Evolutionary conservation across 805 yeast genomes (phyloP).

Genomic region (Suhomyces prunicola): DNA sequence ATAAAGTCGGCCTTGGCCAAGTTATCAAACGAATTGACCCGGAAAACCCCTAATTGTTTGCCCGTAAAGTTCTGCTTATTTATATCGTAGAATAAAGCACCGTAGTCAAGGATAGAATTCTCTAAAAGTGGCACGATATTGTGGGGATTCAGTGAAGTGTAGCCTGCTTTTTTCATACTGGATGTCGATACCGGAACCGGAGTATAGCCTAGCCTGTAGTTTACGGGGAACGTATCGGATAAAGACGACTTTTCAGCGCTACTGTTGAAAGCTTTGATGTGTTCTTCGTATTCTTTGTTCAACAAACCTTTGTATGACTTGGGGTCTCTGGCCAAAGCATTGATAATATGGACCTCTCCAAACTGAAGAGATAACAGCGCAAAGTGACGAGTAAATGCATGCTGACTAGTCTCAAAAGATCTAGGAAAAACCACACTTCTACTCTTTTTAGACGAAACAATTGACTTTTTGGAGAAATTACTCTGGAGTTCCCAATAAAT

Average conservation of each 20-base stretch:
- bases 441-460: constrained; percentile 31
- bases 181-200: constrained; percentile 33
- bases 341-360: constrained; percentile 50
- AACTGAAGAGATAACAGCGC: constrained; percentile 45
- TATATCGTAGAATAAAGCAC: constrained; percentile 44
- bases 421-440: constrained; percentile 45
- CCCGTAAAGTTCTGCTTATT: constrained; percentile 35
- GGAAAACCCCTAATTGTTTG: constrained; percentile 49
- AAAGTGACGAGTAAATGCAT: constrained; percentile 50
- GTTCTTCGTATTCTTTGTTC: constrained; percentile 36
- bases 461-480: constrained; percentile 32
- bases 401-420: constrained; percentile 52
- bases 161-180: constrained; percentile 33
- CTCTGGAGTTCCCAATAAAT: constrained; percentile 52
- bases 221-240: constrained; percentile 8
- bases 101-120: constrained; percentile 40
- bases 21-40: constrained; percentile 50
- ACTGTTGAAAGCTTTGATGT: constrained; percentile 33
- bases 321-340: constrained; percentile 43
- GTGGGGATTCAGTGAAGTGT: constrained; percentile 29
- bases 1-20: constrained; percentile 48
- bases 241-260: constrained; percentile 1
- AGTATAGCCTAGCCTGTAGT: constrained; percentile 21
- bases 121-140: constrained; percentile 28
- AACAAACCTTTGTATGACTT: constrained; percentile 46